phyloP scores from a whole-genome alignment of 257 asterid genomes.

The Solanum piurae region DNA sequence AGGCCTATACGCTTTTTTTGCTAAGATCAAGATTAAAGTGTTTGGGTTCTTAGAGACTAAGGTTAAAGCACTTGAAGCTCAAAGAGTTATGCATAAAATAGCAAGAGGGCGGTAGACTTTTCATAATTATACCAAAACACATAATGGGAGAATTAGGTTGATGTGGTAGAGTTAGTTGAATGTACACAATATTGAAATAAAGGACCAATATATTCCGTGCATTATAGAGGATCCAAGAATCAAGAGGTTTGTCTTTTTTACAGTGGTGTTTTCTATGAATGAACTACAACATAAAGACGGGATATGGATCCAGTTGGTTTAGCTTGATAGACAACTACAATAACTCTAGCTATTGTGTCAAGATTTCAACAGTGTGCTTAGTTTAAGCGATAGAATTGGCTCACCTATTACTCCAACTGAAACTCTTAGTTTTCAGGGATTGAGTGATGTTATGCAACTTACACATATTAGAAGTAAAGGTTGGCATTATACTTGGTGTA shows the following conservation, averaged over 20 bases:
- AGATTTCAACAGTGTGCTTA: not conserved
- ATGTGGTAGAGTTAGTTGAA: not conserved
- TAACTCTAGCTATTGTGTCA: not conserved
- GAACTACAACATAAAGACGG: fast-evolving
- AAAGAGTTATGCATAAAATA: too few species aligned
- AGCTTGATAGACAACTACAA: not conserved
- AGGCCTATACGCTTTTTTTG: not conserved
- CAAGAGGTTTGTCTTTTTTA: not conserved
- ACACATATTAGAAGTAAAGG: not conserved
- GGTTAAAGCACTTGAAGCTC: too few species aligned
- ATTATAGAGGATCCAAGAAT: not conserved
- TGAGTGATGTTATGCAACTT: not conserved
- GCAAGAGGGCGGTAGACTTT: too few species aligned
- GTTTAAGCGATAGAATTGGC: not conserved
- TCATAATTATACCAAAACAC: too few species aligned
- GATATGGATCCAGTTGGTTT: not conserved
- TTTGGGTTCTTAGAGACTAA: too few species aligned
- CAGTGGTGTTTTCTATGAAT: not conserved
- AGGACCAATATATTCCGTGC: not conserved
- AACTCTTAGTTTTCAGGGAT: not conserved
- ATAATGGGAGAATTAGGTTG: not conserved
- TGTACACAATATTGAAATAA: too few species aligned
- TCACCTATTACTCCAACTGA: not conserved
- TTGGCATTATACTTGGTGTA: not conserved
- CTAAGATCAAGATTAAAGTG: too few species aligned